These are phyloP conservation scores for Pichia cephalocereana DNA, from an alignment of 805 yeast species.

Conservation along the genomic window DNA sequence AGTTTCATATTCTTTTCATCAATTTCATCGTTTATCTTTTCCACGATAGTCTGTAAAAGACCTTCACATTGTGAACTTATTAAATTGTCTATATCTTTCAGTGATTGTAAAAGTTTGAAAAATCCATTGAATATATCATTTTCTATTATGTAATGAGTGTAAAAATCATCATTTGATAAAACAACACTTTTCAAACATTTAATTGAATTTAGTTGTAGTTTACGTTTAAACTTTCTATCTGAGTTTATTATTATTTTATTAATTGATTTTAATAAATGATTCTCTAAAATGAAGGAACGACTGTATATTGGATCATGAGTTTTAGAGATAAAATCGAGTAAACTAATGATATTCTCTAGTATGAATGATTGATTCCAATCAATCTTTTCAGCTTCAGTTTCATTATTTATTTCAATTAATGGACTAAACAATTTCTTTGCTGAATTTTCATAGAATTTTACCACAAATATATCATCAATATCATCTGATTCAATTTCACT, in stretches of 20 bases:
- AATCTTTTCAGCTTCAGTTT: neutral
- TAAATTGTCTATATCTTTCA: conserved; percentile 46
- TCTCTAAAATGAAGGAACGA: conserved; percentile 53
- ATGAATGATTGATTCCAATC: conserved; percentile 4
- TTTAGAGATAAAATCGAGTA: conserved; percentile 56
- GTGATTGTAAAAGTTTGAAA: conserved; percentile 39
- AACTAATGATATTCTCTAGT: conserved; percentile 46
- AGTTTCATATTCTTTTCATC: conserved; percentile 14
- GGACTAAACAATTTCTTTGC: conserved; percentile 23
- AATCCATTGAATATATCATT: conserved; percentile 43
- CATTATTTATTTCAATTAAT: conserved; percentile 11
- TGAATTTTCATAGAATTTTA: conserved; percentile 49
- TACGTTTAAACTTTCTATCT: conserved; percentile 33
- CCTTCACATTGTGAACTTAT: conserved; percentile 71
- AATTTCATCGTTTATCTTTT: conserved; percentile 13
- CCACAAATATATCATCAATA: conserved; percentile 34
- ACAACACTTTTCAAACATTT: conserved; percentile 60
- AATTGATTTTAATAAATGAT: conserved; percentile 49
- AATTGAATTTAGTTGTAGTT: conserved; percentile 57
- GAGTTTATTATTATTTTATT: conserved; percentile 32
- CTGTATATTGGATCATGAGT: conserved; percentile 54
- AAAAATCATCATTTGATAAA: conserved; percentile 51
- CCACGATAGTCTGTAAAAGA: conserved; percentile 24
- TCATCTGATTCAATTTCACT: conserved; percentile 8
- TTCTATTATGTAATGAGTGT: conserved; percentile 47